Evolutionary conservation across 1,284 basidiomycete species (phyloP), one percentile per base, ranked within the genome.

Genomic region (Fomitopsis betulina): DNA sequence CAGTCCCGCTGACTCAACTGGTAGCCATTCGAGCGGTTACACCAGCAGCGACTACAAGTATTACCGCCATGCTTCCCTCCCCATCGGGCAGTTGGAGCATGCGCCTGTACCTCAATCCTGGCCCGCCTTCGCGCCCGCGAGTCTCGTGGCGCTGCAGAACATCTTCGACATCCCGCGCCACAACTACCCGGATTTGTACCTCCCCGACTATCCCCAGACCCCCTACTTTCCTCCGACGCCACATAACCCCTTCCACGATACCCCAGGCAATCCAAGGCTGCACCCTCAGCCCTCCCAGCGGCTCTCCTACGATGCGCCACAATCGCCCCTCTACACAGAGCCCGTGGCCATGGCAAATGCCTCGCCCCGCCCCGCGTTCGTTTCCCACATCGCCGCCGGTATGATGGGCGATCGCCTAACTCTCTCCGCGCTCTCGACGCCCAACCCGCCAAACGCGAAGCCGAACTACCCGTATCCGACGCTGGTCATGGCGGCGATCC

Each of bases 401-500:
- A 64, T 70, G 0, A 63, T 73, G 0, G 69, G 72, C 19, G 68
- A 71, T 10, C 67, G 71, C 0, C 66, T 86, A 39, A 76, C 73
- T 55, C 76, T 90, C 17, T 68, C 67, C 40, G 73, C 80, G 1
- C 67, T 90, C 15, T 74, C 76, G 0, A 81, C 88, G 52, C 80
- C 82, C 3, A 72, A 73, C 8, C n/a, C 23, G 5, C 66, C 70
- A 0, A 80, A 79, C 4, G 73, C 77, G 56, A 82, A 78, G 52
- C 89, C 87, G 1, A 73, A 74, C 9, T 80, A 82, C 12, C 75
- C 84, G 0, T 78, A 84, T 52, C 82, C 85, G 1, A 74, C 79
- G 21, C 75, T 91, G 19, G 79, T 86, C 51, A 82, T 86, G 63
- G 76, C 89, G n/a, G 89, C 89, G 0, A 91, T 91, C 52, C 81